Conservation (phyloP, 2,329 filamentous ascomycete genomes). For the Verticillium longisporum region DNA sequence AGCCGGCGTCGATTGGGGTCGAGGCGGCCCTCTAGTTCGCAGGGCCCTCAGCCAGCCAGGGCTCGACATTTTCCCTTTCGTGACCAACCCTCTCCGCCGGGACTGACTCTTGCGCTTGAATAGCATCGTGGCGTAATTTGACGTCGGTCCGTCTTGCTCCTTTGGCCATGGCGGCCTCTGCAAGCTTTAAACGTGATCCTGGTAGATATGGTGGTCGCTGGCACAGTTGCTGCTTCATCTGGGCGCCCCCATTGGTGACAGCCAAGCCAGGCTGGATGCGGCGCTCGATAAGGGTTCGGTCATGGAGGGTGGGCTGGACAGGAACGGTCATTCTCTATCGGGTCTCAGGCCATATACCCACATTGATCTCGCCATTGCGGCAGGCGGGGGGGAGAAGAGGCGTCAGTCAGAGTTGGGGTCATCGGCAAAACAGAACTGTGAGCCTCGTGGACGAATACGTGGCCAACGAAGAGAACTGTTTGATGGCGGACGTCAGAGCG, state of each 20-base stretch:
- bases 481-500: too few relatives aligned
- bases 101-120: not conserved
- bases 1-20: not conserved
- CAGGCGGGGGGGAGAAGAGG: not conserved
- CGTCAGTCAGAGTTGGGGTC: not conserved
- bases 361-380: not conserved
- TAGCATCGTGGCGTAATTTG: not conserved
- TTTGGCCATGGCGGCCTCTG: not conserved
- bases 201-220: not conserved
- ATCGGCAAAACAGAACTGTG: not conserved
- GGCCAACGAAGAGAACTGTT: not conserved
- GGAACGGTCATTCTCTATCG: not conserved
- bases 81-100: not conserved
- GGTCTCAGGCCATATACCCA: not conserved
- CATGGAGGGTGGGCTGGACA: not conserved
- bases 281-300: not conserved
- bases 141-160: not conserved
- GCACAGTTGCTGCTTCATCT: not conserved
- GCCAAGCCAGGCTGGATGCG: not conserved
- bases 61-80: not conserved
- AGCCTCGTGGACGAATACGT: not conserved
- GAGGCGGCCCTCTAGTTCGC: not conserved
- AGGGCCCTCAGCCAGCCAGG: not conserved
- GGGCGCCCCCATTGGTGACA: not conserved
- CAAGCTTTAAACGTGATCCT: not conserved